phyloP scores from a whole-genome alignment of 345 rosid species.

The Rubroshorea leprosula region DNA sequence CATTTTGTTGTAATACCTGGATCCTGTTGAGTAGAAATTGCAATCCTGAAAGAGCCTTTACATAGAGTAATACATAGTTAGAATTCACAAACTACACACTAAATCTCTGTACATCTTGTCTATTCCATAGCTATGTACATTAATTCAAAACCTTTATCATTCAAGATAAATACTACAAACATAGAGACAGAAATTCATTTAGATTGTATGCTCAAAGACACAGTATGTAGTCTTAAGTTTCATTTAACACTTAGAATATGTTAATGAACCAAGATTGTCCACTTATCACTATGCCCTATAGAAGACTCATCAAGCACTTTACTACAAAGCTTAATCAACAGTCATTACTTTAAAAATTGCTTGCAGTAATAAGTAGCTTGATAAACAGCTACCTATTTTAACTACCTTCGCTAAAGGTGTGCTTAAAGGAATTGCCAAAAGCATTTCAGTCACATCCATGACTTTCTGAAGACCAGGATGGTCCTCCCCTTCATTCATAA shows the following conservation, averaged over 20 bases:
- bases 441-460: conserved; percentile 60
- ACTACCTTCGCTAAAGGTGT: conserved; percentile 89
- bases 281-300: not conserved
- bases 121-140: conserved; percentile 9
- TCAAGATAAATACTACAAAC: conserved; percentile 8
- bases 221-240: too few relatives aligned
- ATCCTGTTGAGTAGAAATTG: conserved; percentile 63
- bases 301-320: not conserved
- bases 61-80: conserved; percentile 14
- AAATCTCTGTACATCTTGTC: not conserved
- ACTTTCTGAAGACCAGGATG: conserved; percentile 77
- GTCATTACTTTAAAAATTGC: not conserved
- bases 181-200: not conserved
- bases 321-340: not conserved
- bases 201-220: not conserved
- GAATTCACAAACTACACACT: conserved; percentile 5
- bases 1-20: conserved; percentile 52
- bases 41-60: conserved; percentile 80
- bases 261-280: not conserved
- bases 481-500: conserved; percentile 68
- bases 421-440: conserved; percentile 58
- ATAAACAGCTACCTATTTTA: not conserved
- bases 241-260: not conserved
- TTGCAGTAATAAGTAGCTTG: conserved; percentile 7
- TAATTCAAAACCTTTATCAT: conserved; percentile 6